These are phyloP conservation scores for Eustoma russellianum DNA, from an alignment of 257 asterid species.

Conservation along the genomic window DNA sequence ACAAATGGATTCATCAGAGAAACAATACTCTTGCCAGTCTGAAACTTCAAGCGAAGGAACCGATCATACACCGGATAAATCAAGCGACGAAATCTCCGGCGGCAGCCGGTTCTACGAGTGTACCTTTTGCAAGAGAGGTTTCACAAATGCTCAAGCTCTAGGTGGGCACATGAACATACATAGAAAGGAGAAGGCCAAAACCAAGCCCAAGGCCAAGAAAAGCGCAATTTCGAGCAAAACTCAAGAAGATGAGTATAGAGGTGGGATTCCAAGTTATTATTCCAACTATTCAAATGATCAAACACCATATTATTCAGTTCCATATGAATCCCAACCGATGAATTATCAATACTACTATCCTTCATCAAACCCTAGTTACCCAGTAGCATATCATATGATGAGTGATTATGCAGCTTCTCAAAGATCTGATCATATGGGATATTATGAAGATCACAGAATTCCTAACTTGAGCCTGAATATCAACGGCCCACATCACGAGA, in stretches of 20 bases:
- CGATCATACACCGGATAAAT: conserved; percentile 3
- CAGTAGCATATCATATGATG: background rate
- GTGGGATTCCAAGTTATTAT: background rate
- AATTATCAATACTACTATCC: conserved; percentile 16
- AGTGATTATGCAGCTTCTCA: background rate
- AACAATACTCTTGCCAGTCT: conserved; percentile 1
- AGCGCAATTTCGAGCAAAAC: background rate
- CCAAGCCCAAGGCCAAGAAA: conserved; percentile 2
- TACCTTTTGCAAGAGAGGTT: conserved; percentile 26
- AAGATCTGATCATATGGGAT: background rate
- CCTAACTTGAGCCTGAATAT: too few relatives aligned
- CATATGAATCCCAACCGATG: background rate
- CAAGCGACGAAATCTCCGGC: background rate
- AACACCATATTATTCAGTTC: conserved; percentile 1
- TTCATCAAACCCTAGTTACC: conserved; percentile 12
- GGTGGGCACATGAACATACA: conserved; percentile 34
- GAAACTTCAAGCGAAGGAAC: conserved; percentile 9
- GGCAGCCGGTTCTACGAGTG: conserved; percentile 23
- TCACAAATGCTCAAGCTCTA: conserved; percentile 31
- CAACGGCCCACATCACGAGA: background rate
- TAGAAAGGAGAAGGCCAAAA: conserved; percentile 18
- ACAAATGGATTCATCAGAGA: background rate
- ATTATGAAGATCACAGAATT: background rate
- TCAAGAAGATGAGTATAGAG: conserved; percentile 2
- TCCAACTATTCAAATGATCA: conserved; percentile 2